phyloP scores from a whole-genome alignment of 768 basidiomycete species.

The Postia placenta region DNA sequence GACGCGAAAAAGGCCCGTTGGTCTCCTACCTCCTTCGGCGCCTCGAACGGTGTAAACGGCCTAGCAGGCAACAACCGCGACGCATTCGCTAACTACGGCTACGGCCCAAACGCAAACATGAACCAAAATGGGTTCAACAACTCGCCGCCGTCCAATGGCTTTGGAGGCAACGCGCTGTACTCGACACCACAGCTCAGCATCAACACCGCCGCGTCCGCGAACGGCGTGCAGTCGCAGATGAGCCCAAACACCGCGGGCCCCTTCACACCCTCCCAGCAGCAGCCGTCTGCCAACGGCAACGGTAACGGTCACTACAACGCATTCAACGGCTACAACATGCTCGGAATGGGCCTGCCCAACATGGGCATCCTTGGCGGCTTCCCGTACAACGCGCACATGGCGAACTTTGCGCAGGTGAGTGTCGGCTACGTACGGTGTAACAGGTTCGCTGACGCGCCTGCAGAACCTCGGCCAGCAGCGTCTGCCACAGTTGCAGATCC shows the following conservation, averaged over 20 bases:
- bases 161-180: slow-evolving; percentile 58
- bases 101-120: slow-evolving; percentile 66
- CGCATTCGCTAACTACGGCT: slow-evolving; percentile 83
- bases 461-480: slow-evolving; percentile 51
- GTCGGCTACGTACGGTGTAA: background rate
- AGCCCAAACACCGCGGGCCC: slow-evolving; percentile 62
- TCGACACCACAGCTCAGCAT: slow-evolving; percentile 66
- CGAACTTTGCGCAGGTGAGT: slow-evolving; percentile 57
- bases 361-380: slow-evolving; percentile 70
- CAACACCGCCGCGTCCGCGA: slow-evolving; percentile 47
- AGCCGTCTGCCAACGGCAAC: slow-evolving; percentile 24
- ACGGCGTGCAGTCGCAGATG: slow-evolving; percentile 52
- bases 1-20: slow-evolving; percentile 89
- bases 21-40: slow-evolving; percentile 59
- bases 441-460: background rate
- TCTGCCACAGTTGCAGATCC: slow-evolving; percentile 64
- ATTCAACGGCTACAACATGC: slow-evolving; percentile 70
- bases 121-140: slow-evolving; percentile 48
- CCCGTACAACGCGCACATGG: slow-evolving; percentile 67
- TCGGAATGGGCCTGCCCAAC: slow-evolving; percentile 73
- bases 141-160: slow-evolving; percentile 40
- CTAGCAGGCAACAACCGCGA: slow-evolving; percentile 45
- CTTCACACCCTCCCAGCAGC: slow-evolving; percentile 42
- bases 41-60: slow-evolving; percentile 29
- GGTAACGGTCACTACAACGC: slow-evolving; percentile 44